These are phyloP conservation scores for Thelonectria blattea DNA, from an alignment of 2,329 filamentous ascomycete species.

Conservation along the genomic window DNA sequence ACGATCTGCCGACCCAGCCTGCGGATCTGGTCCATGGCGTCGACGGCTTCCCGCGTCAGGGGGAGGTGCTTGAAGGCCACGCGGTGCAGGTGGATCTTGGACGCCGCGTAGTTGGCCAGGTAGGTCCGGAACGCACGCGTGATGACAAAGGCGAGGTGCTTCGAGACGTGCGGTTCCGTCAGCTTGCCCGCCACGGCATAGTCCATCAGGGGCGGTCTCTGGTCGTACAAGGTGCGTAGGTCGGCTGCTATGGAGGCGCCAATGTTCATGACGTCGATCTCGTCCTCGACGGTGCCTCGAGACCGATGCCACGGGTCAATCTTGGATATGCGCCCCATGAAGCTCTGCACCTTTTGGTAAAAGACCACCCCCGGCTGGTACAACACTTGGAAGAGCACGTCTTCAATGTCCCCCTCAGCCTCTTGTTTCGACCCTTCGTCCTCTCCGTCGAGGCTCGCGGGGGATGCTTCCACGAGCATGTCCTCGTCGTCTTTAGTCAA, in stretches of 20 bases:
- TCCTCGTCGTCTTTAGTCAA: slow-evolving; percentile 54
- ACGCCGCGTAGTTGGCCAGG: slow-evolving; percentile 62
- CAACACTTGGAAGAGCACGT: slow-evolving; percentile 59
- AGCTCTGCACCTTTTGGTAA: slow-evolving; percentile 63
- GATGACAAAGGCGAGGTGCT: slow-evolving; percentile 55
- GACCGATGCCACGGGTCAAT: slow-evolving; percentile 63
- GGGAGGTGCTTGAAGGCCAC: slow-evolving; percentile 62
- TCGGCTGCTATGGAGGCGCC: slow-evolving; percentile 58
- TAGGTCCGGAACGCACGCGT: slow-evolving; percentile 62
- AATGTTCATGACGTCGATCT: slow-evolving; percentile 63
- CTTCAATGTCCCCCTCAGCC: slow-evolving; percentile 49
- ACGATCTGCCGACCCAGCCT: slow-evolving; percentile 53
- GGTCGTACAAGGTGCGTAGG: slow-evolving; percentile 55
- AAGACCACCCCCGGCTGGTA: slow-evolving; percentile 63
- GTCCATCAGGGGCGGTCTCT: slow-evolving; percentile 61
- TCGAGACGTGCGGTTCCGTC: slow-evolving; percentile 54
- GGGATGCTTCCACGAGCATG: slow-evolving; percentile 52
- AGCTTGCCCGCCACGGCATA: slow-evolving; percentile 59
- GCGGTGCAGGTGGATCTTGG: slow-evolving; percentile 61
- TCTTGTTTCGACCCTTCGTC: slow-evolving; percentile 32
- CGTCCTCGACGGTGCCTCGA: slow-evolving; percentile 62
- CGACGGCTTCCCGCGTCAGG: slow-evolving; percentile 54
- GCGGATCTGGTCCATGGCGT: slow-evolving; percentile 57
- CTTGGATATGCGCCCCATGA: slow-evolving; percentile 62
- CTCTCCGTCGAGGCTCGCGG: slow-evolving; percentile 45